Percentiles rank a stretch among this genome's conserved stretches.
These are phyloP conservation scores for Ceratocystis lukuohia DNA, from an alignment of 2,329 filamentous ascomycete species.

Conservation along the genomic window DNA sequence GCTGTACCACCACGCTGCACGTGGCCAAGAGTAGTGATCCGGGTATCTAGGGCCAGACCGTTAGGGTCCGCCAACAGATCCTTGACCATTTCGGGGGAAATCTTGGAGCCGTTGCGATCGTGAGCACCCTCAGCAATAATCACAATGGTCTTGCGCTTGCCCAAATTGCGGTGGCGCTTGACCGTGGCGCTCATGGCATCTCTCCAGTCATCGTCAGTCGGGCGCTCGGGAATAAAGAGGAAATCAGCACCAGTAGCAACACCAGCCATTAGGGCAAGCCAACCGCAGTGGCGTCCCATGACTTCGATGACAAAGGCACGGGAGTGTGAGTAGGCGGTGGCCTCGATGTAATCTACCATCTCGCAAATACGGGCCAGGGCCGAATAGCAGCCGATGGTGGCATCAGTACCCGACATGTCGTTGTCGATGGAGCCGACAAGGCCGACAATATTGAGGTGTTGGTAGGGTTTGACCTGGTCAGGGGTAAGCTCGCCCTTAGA, in stretches of 20 bases:
- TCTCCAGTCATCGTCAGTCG: constrained; percentile 75
- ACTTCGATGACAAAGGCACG: constrained; percentile 95
- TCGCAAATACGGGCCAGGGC: constrained; percentile 87
- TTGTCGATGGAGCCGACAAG: constrained; percentile 97
- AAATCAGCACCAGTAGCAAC: constrained; percentile 93
- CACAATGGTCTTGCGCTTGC: constrained; percentile 95
- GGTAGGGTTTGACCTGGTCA: constrained; percentile 62
- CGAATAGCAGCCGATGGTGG: constrained; percentile 93
- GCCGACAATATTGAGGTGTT: constrained; percentile 87
- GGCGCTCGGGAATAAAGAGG: constrained; percentile 92
- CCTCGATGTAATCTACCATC: constrained; percentile 92
- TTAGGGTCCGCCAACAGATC: constrained; percentile 64
- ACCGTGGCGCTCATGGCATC: constrained; percentile 75
- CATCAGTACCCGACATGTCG: constrained; percentile 91
- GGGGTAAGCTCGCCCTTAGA: constrained; percentile 53
- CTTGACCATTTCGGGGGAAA: constrained; percentile 69
- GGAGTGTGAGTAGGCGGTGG: constrained; percentile 86
- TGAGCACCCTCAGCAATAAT: constrained; percentile 93
- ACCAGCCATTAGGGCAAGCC: constrained; percentile 91
- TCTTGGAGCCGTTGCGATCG: constrained; percentile 71
- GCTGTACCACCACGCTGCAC: constrained; percentile 92
- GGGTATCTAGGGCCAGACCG: constrained; percentile 72
- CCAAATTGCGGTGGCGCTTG: constrained; percentile 64
- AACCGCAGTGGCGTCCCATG: constrained; percentile 96
- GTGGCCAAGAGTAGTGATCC: constrained; percentile 89